Evolutionary conservation across 208 protist species (phyloP).

Genomic region (Wallacemonas rigidus): DNA sequence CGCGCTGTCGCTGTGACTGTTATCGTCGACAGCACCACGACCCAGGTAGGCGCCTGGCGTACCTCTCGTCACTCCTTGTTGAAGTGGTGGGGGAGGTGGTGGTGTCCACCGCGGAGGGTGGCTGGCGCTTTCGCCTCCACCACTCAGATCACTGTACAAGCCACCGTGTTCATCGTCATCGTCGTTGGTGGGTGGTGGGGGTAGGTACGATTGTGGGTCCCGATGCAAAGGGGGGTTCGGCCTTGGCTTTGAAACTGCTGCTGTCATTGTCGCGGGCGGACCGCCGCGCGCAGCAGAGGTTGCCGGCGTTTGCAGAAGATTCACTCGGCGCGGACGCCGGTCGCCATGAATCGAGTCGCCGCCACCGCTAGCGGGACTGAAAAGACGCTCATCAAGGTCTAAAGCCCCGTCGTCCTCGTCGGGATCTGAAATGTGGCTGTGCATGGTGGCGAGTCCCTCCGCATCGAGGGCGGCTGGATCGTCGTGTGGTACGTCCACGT

Average conservation of each 20-base stretch:
- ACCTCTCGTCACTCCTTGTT: neutral
- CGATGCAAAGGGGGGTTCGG: neutral
- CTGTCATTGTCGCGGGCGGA: neutral
- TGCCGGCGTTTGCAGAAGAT: constrained; percentile 6
- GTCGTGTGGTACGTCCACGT: neutral
- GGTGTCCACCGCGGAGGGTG: constrained; percentile 10
- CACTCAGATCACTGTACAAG: constrained; percentile 8
- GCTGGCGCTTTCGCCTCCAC: neutral
- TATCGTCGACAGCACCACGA: neutral
- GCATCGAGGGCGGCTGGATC: neutral
- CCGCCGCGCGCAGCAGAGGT: neutral
- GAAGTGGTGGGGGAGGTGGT: neutral
- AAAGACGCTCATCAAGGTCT: constrained; percentile 12
- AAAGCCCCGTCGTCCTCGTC: neutral
- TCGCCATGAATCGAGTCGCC: neutral
- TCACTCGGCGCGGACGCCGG: neutral
- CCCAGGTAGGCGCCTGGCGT: neutral
- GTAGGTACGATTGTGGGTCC: neutral
- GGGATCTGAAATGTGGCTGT: neutral
- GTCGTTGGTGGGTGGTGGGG: neutral
- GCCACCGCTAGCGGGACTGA: constrained; percentile 9
- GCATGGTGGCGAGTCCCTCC: constrained; percentile 8
- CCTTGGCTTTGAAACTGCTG: neutral
- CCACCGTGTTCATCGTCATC: neutral
- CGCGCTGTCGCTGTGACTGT: neutral